These are phyloP conservation scores for Dalechampia spathulata DNA, from an alignment of 441 rosid genomes.

Conservation along the genomic window DNA sequence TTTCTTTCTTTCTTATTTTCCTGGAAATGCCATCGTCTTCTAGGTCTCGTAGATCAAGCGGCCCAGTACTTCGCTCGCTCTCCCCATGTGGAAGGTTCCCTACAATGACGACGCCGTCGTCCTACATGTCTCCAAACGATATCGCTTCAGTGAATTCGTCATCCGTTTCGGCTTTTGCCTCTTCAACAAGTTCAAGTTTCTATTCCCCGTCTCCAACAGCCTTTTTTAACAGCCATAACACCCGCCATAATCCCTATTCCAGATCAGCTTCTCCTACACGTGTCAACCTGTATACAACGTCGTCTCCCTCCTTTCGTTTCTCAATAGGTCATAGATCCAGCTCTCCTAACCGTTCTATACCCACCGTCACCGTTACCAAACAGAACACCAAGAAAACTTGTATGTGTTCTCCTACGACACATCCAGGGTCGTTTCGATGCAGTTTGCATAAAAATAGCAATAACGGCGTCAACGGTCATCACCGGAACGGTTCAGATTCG, in stretches of 20 bases:
- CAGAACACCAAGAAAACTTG: constrained; percentile 42
- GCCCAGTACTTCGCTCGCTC: constrained; percentile 39
- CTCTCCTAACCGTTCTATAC: constrained; percentile 55
- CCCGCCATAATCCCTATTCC: neutral
- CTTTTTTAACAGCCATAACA: constrained; percentile 20
- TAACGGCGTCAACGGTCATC: neutral
- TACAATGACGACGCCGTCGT: too few relatives aligned
- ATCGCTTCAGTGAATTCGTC: constrained; percentile 16
- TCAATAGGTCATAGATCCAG: constrained; percentile 52
- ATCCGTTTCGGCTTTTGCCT: constrained; percentile 46
- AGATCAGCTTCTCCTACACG: constrained; percentile 56
- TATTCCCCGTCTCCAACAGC: constrained; percentile 34
- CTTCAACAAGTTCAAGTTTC: constrained; percentile 64
- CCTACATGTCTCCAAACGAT: too few relatives aligned
- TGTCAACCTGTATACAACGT: constrained; percentile 38
- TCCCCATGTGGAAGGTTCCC: constrained; percentile 48
- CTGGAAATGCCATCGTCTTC: constrained; percentile 29
- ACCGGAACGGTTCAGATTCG: constrained; percentile 21
- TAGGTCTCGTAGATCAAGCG: constrained; percentile 40
- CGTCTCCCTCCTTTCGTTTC: constrained; percentile 46
- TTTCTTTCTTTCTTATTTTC: neutral
- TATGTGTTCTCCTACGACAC: constrained; percentile 87
- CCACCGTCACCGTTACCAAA: constrained; percentile 26
- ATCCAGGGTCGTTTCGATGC: constrained; percentile 82
- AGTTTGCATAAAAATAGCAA: constrained; percentile 45